Evolutionary conservation across 306 rosid genomes (phyloP).

Genomic region (Medicago truncatula): DNA sequence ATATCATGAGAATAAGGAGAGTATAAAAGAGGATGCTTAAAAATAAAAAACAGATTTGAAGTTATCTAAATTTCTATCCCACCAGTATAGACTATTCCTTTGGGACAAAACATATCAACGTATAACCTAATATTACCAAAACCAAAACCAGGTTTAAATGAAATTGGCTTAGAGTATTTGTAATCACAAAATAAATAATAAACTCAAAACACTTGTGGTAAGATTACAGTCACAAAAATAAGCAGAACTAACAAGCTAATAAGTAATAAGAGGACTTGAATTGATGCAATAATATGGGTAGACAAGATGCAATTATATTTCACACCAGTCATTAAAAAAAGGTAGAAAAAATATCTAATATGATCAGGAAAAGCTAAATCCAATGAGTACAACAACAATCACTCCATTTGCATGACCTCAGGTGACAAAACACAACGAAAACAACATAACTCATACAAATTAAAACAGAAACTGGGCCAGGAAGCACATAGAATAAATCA

Average conservation of each 20-base stretch:
- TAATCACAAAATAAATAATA: slow-evolving; percentile 25
- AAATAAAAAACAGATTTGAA: slow-evolving; percentile 2
- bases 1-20: slow-evolving; percentile 19
- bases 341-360: slow-evolving; percentile 22
- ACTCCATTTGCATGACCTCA: slow-evolving; percentile 22
- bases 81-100: slow-evolving; percentile 15
- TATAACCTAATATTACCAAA: slow-evolving; percentile 5
- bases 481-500: slow-evolving; percentile 19
- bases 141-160: slow-evolving; percentile 15
- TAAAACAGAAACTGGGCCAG: slow-evolving; percentile 11
- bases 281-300: neutral
- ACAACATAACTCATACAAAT: neutral
- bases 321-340: neutral
- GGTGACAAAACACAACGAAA: neutral
- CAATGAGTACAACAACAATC: slow-evolving; percentile 16
- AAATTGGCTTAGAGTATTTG: slow-evolving; percentile 16
- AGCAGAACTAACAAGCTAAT: slow-evolving; percentile 33
- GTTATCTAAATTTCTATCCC: slow-evolving; percentile 13
- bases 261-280: slow-evolving; percentile 1
- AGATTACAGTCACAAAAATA: slow-evolving; percentile 15
- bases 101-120: slow-evolving; percentile 21
- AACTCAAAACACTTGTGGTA: slow-evolving; percentile 23
- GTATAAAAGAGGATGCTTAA: neutral
- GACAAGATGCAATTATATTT: too few relatives aligned
- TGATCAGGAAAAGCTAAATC: slow-evolving; percentile 20